phyloP scores from a whole-genome alignment of 768 basidiomycete genomes.

The Collybiopsis confluens region DNA sequence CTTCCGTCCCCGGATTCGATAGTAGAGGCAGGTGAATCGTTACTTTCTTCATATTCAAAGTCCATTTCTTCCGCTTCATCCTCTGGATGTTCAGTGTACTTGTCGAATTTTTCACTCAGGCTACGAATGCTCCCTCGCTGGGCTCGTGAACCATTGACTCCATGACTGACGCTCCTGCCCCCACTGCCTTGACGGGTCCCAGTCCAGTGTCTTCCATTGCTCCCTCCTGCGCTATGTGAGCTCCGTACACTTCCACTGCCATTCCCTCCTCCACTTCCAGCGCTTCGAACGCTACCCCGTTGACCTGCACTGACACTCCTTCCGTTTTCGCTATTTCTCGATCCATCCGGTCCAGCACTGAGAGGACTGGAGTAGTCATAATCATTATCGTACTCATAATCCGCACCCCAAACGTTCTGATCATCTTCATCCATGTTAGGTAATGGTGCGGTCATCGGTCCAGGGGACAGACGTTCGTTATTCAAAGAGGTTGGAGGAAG shows the following conservation, averaged over 20 bases:
- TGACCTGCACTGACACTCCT: neutral
- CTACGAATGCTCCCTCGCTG: constrained; percentile 32
- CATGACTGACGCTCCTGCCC: neutral
- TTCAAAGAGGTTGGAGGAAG: neutral
- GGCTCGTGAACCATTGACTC: neutral
- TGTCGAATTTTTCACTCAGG: constrained; percentile 83
- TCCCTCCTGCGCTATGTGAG: neutral
- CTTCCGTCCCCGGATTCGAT: neutral
- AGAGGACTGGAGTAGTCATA: neutral
- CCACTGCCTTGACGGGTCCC: neutral
- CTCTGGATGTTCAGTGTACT: constrained; percentile 40
- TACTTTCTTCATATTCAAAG: constrained; percentile 87
- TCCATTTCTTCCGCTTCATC: constrained; percentile 31
- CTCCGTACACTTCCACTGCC: constrained; percentile 10
- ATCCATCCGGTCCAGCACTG: neutral
- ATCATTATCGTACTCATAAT: neutral
- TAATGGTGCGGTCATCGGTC: constrained; percentile 44
- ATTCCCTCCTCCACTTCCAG: constrained; percentile 15
- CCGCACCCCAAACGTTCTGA: neutral
- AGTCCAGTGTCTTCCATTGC: neutral
- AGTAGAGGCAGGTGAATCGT: neutral
- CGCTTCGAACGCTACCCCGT: neutral
- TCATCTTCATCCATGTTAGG: constrained; percentile 20
- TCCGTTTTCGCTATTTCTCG: neutral
- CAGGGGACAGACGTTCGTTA: constrained; percentile 27